These are phyloP conservation scores for Leonotis leonurus DNA, from an alignment of 257 asterid species.

Conservation along the genomic window DNA sequence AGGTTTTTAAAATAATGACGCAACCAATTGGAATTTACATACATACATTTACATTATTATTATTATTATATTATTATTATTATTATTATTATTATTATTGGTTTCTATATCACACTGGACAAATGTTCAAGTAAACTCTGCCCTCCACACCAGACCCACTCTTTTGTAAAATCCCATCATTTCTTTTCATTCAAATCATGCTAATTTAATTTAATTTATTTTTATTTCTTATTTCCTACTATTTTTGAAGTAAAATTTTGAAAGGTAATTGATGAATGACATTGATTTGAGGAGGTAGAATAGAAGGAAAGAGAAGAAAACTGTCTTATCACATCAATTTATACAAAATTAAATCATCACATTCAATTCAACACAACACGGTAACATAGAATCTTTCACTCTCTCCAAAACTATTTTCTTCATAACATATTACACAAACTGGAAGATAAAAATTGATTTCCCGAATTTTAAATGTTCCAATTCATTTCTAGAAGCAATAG, in stretches of 20 bases:
- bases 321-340: constrained; percentile 16
- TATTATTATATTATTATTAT: too few relatives aligned
- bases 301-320: too few relatives aligned
- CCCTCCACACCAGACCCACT: neutral
- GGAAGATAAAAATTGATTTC: too few relatives aligned
- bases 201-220: neutral
- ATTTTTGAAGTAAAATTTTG: too few relatives aligned
- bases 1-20: too few relatives aligned
- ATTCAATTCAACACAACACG: neutral
- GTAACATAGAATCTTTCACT: neutral
- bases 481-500: too few relatives aligned
- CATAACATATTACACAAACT: too few relatives aligned
- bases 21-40: too few relatives aligned
- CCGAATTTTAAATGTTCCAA: too few relatives aligned
- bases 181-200: constrained; percentile 3
- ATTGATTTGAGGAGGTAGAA: constrained; percentile 23
- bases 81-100: neutral
- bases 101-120: neutral
- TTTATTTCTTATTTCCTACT: too few relatives aligned
- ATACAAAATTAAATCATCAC: neutral
- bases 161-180: constrained; percentile 9
- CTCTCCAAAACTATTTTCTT: neutral
- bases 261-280: too few relatives aligned
- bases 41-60: too few relatives aligned
- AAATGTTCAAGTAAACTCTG: constrained; percentile 8